Percentiles rank a stretch among this genome's conserved stretches.
These are phyloP conservation scores for Phytophthora quininea DNA, from an alignment of 352 stramenopile genomes.

Conservation along the genomic window DNA sequence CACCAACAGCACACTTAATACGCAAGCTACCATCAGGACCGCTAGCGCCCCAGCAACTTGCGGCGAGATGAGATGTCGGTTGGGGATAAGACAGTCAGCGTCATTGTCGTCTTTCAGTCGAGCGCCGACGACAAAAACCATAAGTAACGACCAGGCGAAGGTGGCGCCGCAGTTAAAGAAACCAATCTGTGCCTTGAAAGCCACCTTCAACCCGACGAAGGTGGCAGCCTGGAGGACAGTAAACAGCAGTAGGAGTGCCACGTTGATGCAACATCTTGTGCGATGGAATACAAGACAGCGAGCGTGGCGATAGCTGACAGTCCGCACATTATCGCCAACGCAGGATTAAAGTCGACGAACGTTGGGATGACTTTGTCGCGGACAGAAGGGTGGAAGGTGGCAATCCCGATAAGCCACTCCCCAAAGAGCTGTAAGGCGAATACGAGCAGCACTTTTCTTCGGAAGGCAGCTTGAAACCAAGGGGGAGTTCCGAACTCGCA, in stretches of 20 bases:
- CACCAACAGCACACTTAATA: constrained; percentile 13
- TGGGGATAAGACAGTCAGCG: not conserved
- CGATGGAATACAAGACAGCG: not conserved
- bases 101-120: constrained; percentile 10
- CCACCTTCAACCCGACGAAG: not conserved
- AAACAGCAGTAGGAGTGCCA: constrained; percentile 25
- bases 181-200: constrained; percentile 40
- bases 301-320: no score
- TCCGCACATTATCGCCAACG: no score
- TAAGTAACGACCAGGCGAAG: constrained; percentile 24
- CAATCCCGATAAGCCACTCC: constrained; percentile 29
- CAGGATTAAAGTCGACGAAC: constrained; percentile 3
- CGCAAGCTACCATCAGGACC: constrained; percentile 18
- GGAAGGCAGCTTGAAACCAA: constrained; percentile 18
- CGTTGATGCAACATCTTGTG: constrained; percentile 33
- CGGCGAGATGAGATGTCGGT: constrained; percentile 26
- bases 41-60: constrained; percentile 16
- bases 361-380: constrained; percentile 20
- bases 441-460: no score
- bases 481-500: constrained; percentile 35
- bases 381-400: constrained; percentile 22
- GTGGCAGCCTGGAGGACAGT: no score
- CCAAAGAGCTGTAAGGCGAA: not conserved
- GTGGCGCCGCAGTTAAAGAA: constrained; percentile 48
- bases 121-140: constrained; percentile 30